Evolutionary conservation across 2,329 filamentous ascomycete species (phyloP), one percentile per base, ranked within the genome.

Genomic region (Helotiales sp.): DNA sequence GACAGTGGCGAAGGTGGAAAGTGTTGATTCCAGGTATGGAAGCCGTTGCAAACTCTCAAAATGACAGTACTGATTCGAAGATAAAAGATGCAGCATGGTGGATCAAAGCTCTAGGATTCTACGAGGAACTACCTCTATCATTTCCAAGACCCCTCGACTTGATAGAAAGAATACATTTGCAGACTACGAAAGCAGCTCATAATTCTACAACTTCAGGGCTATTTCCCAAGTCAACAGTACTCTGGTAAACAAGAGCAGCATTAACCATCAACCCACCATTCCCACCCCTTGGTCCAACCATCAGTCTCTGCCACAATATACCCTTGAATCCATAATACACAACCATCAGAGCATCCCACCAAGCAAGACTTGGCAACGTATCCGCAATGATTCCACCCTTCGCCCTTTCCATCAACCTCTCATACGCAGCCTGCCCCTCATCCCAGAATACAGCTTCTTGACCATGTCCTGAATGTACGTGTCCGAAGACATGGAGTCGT

Each of bases 381-480:
- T 77, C 75, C 37, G 74, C 71, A 8, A 80, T 69, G 58, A 81
- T 71, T 1, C 80, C 79, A 17, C 69, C 74, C n/a, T 71, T 73
- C 49, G 74, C 75, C 11, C 75, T 71, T 20, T 61, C 72, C 68
- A 74, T 72, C 5, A 77, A 63, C n/a, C 76, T 71, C 52, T 78
- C 77, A 59, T 79, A 73, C 43, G 75, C 69, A 37, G 63, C 61
- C 62, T 91, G 87, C 17, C 82, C 84, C 28, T 84, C 82, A 73
- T 90, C 87, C 86, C 88, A 91, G 77, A 85, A 86, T 1, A 89
- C 81, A 1, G 84, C 78, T 73, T 89, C 85, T 32, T 79, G 79
- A 17, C 89, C 89, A 63, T 87, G 83, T 6, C 85, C 87, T 43
- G 82, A 85, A 77, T 92, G 89, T 55, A 90, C 82, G 77, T 91